Evolutionary conservation across 305 asterid genomes (phyloP).

Genomic region (Solanum hybrid): DNA sequence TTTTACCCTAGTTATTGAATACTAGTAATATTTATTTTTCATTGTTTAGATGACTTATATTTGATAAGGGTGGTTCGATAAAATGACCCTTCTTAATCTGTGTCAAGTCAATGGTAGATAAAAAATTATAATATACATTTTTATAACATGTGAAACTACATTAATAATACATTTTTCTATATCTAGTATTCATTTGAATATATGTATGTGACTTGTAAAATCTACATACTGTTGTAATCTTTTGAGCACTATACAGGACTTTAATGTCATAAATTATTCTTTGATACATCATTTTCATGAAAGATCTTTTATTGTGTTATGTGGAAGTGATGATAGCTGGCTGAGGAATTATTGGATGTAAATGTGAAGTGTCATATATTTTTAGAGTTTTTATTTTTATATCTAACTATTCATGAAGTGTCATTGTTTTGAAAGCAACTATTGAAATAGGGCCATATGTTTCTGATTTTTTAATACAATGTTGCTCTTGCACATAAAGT

Average conservation of each 20-base stretch:
- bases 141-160: background rate
- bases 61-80: no score
- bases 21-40: no score
- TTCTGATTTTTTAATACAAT: background rate
- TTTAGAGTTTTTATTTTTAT: background rate
- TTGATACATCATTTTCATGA: background rate
- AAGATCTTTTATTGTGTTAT: background rate
- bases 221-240: background rate
- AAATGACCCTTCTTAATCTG: no score
- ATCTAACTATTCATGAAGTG: background rate
- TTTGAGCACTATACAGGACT: background rate
- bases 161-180: background rate
- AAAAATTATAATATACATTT: background rate
- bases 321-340: background rate
- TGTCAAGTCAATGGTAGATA: no score
- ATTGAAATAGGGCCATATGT: background rate
- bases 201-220: background rate
- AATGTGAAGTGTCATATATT: background rate
- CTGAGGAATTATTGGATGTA: background rate
- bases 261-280: background rate
- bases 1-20: no score
- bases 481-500: background rate
- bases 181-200: background rate
- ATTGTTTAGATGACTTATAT: no score
- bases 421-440: background rate